These are phyloP conservation scores for Domatiomyces globalis DNA, from an alignment of 2,329 filamentous ascomycete genomes.

Conservation along the genomic window DNA sequence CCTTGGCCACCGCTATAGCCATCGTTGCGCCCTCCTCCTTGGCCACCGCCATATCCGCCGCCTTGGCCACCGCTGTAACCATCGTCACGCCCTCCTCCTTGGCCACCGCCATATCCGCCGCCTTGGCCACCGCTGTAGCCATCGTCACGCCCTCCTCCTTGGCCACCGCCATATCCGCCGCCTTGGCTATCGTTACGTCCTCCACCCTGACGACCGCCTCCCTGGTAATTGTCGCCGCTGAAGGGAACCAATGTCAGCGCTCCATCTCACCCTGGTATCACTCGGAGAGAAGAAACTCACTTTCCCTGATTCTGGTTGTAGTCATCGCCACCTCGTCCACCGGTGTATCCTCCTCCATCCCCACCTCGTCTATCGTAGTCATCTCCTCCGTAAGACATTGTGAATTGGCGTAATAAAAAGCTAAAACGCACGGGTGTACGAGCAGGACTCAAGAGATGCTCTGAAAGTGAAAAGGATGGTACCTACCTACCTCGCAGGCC, in stretches of 20 bases:
- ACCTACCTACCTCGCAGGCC: background rate
- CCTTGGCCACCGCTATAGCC: slow-evolving; percentile 7
- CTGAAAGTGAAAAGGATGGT: background rate
- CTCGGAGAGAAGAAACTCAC: slow-evolving; percentile 1
- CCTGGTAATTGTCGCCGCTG: slow-evolving; percentile 4
- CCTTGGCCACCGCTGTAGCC: slow-evolving; percentile 5
- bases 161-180: slow-evolving; percentile 5
- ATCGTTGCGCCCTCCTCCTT: slow-evolving; percentile 9
- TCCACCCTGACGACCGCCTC: slow-evolving; percentile 4
- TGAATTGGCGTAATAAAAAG: background rate
- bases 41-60: slow-evolving; percentile 4
- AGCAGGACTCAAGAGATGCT: background rate
- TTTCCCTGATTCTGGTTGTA: slow-evolving; percentile 15
- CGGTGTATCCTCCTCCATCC: slow-evolving; percentile 12
- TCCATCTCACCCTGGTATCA: background rate
- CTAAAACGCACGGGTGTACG: no score
- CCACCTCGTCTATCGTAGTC: slow-evolving; percentile 10
- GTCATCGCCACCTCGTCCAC: slow-evolving; percentile 12
- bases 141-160: slow-evolving; percentile 10
- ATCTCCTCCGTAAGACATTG: slow-evolving; percentile 3
- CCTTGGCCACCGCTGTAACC: slow-evolving; percentile 4
- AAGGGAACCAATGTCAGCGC: slow-evolving; percentile 9
- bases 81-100: slow-evolving; percentile 7
- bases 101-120: slow-evolving; percentile 9
- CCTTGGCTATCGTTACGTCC: slow-evolving; percentile 4